Percentiles rank a stretch among this genome's conserved stretches.
Evolutionary conservation across 352 stramenopile species (phyloP).

Genomic region (Phytophthora hybrid): DNA sequence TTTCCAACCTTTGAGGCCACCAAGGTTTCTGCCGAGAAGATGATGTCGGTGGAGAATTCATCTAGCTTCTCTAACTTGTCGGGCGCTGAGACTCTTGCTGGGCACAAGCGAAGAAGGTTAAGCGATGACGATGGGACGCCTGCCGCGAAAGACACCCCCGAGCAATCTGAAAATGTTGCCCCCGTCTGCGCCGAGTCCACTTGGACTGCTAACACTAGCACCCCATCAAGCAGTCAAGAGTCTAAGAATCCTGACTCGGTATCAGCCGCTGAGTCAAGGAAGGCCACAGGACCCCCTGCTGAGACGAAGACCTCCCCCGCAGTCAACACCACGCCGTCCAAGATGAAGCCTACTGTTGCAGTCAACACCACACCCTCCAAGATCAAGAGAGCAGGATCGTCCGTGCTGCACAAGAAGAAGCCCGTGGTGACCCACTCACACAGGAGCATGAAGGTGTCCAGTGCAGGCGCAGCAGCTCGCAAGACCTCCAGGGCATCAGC

Average conservation of each 20-base stretch:
- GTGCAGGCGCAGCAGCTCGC: conserved; percentile 16
- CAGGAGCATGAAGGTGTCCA: conserved; percentile 32
- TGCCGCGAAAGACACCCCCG: conserved; percentile 5
- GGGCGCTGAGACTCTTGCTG: conserved; percentile 1
- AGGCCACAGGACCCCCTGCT: conserved; percentile 4
- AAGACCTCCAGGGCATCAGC: conserved; percentile 37
- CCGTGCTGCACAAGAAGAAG: conserved; percentile 35
- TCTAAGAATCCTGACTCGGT: conserved; percentile 4
- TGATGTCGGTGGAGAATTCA: not conserved
- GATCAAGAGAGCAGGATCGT: conserved; percentile 16
- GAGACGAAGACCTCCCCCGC: conserved; percentile 12
- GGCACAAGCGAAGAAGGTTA: conserved; percentile 35
- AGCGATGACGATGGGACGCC: conserved; percentile 24
- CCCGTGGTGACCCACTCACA: conserved; percentile 14
- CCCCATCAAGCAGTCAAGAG: conserved; percentile 24
- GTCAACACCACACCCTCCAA: conserved; percentile 32
- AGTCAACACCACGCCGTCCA: conserved; percentile 26
- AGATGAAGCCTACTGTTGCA: conserved; percentile 22
- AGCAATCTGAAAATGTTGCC: conserved; percentile 5
- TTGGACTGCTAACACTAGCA: not conserved
- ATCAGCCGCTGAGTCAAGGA: conserved; percentile 2
- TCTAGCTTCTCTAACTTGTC: conserved; percentile 2
- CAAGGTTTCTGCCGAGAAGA: conserved; percentile 27
- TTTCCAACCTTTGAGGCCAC: conserved; percentile 62
- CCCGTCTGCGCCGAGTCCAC: conserved; percentile 10